Base-by-base conservation (phyloP, 2,329 filamentous ascomycete genomes). In the Colletotrichum theobromicola region DNA sequence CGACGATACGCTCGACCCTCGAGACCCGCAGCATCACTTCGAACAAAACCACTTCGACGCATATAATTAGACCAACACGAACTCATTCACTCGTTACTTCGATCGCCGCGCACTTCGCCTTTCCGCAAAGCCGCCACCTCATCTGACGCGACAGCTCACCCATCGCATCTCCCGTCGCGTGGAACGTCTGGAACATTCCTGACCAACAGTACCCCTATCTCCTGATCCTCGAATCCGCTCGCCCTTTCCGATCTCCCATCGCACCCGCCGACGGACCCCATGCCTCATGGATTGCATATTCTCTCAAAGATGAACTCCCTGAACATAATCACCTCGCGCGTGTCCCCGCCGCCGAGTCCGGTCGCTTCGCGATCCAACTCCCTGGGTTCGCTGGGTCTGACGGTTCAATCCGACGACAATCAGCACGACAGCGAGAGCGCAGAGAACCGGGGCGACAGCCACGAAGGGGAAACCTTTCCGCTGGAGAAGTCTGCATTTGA, bases 241-340 rank as follows among this genome's bases (percentile, higher is more conserved):
- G 42, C 34, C 53, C 62, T 63, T 32, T 55, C 28, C 28, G 30
- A 57, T 12, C 46, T 18, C 30, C 28, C 32, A 35, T 60, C 72
- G 55, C 62, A 63, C 7, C 42, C 35, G 53, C 42, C 73, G 53
- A 63, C 69, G 65, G 66, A 32, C 30, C 66, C 53, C 70, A 75
- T 77, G 77, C 79, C 81, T 86, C 85, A 91, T 92, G 91, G 91
- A 89, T 88, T 85, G 83, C 84, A 83, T 80, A 83, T 83, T 80
- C 79, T 82, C 80, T 84, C 85, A 88, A 94, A 90, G 87, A 98
- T 98, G 96, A 98, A 98, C 92, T 98, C 96, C 81, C 89, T 98
- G 88, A 98, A 97, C 87, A 95, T 98, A 84, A 92, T 98, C 84
- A 97, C 95, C 81, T 92, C 94, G 83, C 93, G 94, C 87, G 94